These are phyloP conservation scores for Pleurotus djamor DNA, from an alignment of 768 basidiomycete species.

Conservation along the genomic window DNA sequence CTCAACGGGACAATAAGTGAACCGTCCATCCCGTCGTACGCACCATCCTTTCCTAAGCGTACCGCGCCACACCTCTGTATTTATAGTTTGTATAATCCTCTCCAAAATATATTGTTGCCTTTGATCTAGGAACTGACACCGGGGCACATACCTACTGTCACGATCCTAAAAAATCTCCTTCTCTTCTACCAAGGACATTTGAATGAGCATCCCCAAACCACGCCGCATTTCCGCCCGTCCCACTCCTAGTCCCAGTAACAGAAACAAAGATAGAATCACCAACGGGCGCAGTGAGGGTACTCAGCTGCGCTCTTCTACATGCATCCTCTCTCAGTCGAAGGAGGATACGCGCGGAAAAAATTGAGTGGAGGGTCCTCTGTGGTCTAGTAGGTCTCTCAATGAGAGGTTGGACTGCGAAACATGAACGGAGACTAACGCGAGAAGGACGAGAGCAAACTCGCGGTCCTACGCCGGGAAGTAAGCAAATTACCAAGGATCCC, in stretches of 20 bases:
- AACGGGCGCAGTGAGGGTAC: neutral
- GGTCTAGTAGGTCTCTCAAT: neutral
- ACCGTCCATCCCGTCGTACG: too few relatives aligned
- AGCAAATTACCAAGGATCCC: too few relatives aligned
- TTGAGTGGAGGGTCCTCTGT: neutral
- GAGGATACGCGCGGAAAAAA: slow-evolving; percentile 6
- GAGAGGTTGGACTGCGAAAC: neutral
- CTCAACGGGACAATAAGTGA: too few relatives aligned
- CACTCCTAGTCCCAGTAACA: neutral
- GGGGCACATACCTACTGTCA: neutral
- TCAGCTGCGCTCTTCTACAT: neutral
- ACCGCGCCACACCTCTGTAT: too few relatives aligned
- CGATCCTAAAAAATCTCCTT: neutral
- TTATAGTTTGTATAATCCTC: too few relatives aligned
- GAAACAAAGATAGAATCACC: neutral
- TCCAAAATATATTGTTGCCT: too few relatives aligned
- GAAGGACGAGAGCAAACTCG: neutral
- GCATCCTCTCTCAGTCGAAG: slow-evolving; percentile 3
- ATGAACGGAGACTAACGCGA: neutral
- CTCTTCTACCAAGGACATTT: neutral
- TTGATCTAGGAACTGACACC: too few relatives aligned
- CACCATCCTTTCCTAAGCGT: too few relatives aligned
- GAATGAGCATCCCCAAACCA: neutral
- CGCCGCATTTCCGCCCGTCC: neutral
- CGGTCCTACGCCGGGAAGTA: too few relatives aligned